Evolutionary conservation across 1,139 yeast species (phyloP).

Genomic region (Geotrichum histeridarum): DNA sequence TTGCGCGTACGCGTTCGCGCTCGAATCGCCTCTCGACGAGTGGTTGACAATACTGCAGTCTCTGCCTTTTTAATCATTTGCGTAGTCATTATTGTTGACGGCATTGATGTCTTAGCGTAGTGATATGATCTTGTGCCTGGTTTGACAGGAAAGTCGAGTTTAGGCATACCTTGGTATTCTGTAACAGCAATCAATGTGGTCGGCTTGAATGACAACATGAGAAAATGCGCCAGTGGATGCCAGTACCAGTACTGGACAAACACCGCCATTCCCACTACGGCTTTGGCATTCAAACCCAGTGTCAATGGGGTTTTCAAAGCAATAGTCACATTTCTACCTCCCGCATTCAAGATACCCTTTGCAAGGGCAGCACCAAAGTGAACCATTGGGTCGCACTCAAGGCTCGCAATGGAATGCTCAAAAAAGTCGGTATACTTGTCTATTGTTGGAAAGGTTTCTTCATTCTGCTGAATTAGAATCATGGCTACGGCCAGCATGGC

Average conservation of each 20-base stretch:
- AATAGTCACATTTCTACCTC: slow-evolving; percentile 94
- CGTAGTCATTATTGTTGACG: slow-evolving; percentile 48
- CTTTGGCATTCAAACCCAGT: slow-evolving; percentile 81
- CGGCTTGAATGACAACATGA: slow-evolving; percentile 87
- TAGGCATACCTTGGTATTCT: slow-evolving; percentile 80
- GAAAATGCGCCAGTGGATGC: slow-evolving; percentile 94
- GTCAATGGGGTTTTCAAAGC: slow-evolving; percentile 82
- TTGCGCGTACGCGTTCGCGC: slow-evolving; percentile 75
- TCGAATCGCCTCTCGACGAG: slow-evolving; percentile 66
- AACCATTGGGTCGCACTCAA: slow-evolving; percentile 94
- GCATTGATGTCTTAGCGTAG: slow-evolving; percentile 86
- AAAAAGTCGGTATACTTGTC: slow-evolving; percentile 67
- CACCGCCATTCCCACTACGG: slow-evolving; percentile 85
- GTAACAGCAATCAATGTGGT: slow-evolving; percentile 85
- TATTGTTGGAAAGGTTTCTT: slow-evolving; percentile 73
- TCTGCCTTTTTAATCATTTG: slow-evolving; percentile 85
- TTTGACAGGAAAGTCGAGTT: slow-evolving; percentile 74
- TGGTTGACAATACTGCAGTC: slow-evolving; percentile 90
- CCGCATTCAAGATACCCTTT: slow-evolving; percentile 97
- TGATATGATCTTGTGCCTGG: slow-evolving; percentile 74
- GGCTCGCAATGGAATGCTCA: slow-evolving; percentile 69
- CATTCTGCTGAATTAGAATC: slow-evolving; percentile 92
- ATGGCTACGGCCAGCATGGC: slow-evolving; percentile 88
- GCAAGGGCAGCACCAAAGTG: slow-evolving; percentile 96
- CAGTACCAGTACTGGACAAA: slow-evolving; percentile 96